Evolutionary conservation across 768 basidiomycete species (phyloP).

Genomic region (Tylopilus balloui): DNA sequence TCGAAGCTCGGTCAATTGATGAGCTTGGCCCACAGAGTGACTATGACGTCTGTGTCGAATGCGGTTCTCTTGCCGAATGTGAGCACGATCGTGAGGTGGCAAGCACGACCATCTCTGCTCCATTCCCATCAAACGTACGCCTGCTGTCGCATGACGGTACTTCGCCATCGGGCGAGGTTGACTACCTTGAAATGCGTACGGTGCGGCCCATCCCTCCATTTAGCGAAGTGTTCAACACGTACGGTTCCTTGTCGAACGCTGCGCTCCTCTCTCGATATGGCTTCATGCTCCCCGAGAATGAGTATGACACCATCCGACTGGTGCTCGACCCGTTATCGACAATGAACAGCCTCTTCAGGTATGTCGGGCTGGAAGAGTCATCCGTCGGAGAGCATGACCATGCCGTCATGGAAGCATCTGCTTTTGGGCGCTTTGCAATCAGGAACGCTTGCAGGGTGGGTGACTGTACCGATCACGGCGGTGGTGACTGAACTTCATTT

Average conservation of each 20-base stretch:
- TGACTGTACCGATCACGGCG: slow-evolving; percentile 22
- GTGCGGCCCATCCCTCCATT: slow-evolving; percentile 45
- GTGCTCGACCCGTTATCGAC: slow-evolving; percentile 22
- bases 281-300: slow-evolving; percentile 70
- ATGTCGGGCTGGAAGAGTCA: slow-evolving; percentile 8
- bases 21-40: slow-evolving; percentile 48
- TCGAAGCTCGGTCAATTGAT: slow-evolving; percentile 10
- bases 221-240: slow-evolving; percentile 72
- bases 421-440: slow-evolving; percentile 9
- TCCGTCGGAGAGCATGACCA: slow-evolving; percentile 2
- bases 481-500: slow-evolving; percentile 15
- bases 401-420: slow-evolving; percentile 18
- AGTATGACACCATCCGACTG: slow-evolving; percentile 50
- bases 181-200: slow-evolving; percentile 65
- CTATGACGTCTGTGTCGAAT: slow-evolving; percentile 65
- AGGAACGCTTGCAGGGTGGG: slow-evolving; percentile 28
- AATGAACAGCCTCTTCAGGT: slow-evolving; percentile 9
- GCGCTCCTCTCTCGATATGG: slow-evolving; percentile 67
- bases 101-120: neutral
- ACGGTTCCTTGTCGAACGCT: slow-evolving; percentile 64
- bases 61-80: slow-evolving; percentile 67
- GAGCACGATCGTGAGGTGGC: slow-evolving; percentile 49
- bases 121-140: slow-evolving; percentile 2
- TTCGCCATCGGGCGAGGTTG: slow-evolving; percentile 22
- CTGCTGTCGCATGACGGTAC: slow-evolving; percentile 13